Evolutionary conservation across 2,329 filamentous ascomycete genomes (phyloP), one percentile per base, ranked within the genome.

Genomic region (Colletotrichum chrysophilum): DNA sequence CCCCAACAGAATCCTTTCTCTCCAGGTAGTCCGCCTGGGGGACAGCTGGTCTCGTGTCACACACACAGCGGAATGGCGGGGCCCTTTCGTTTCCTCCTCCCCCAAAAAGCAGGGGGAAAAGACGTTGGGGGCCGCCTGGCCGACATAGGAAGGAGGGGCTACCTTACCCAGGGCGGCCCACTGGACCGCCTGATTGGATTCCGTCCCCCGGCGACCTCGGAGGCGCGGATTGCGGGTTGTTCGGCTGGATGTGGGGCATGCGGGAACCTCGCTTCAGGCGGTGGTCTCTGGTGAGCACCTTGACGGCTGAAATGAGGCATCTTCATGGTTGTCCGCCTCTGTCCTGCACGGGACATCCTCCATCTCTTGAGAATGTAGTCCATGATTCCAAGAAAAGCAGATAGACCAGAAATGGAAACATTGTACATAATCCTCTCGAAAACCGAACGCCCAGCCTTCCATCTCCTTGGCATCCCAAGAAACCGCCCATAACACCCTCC

Each of bases 171-270:
- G 36, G 36, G 36, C 21, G 21, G 21, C 21, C 43, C 43, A 52
- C 43, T 52, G 28, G 26, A 14, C 24, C 26, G n/a, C 30, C 48
- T 58, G 58, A 69, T 36, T 64, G 30, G 34, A 32, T 18, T 21
- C 38, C n/a, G 21, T 38, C n/a, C 55, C 36, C 43, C 65, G 74
- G 74, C 70, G 56, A 64, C 74, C 28, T 76, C 74, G 74, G 73
- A 48, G 55, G 55, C 21, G 55, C 5, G 43, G 43, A 21, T 4
- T 48, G 69, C 73, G 73, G 74, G 28, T 65, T 74, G 16, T 26
- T 76, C 74, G 70, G 70, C 28, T 74, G 64, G 38, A 36, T 43
- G 56, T 64, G 72, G 68, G 52, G 61, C 43, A 13, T 24, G n/a
- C 43, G 28, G 30, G 58, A 10, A n/a, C 58, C n/a, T 34, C 30